Conservation (phyloP, 306 rosid genomes). For the Arachis hypogaea region DNA sequence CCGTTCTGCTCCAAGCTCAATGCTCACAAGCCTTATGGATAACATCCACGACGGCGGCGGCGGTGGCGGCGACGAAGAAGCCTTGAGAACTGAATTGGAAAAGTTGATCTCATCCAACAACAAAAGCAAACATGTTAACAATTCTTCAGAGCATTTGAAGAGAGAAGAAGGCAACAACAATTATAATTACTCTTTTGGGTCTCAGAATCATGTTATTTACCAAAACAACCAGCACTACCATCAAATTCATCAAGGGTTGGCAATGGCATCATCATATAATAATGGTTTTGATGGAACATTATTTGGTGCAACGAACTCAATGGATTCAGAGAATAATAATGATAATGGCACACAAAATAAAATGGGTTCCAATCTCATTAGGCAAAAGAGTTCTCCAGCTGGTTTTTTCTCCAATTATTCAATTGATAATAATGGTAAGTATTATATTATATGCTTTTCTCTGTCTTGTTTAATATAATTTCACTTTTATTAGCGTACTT, state of each 20-base stretch:
- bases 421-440: constrained; percentile 55
- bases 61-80: constrained; percentile 41
- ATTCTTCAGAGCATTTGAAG: constrained; percentile 44
- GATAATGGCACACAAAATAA: constrained; percentile 33
- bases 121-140: constrained; percentile 11
- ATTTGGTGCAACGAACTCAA: constrained; percentile 40
- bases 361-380: constrained; percentile 49
- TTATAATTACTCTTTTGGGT: constrained; percentile 41
- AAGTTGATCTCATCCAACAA: constrained; percentile 51
- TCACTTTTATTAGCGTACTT: too few species aligned
- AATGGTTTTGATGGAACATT: constrained; percentile 48
- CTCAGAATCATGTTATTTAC: constrained; percentile 48
- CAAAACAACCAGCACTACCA: constrained; percentile 49
- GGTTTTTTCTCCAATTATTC: constrained; percentile 57
- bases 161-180: constrained; percentile 51
- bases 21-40: constrained; percentile 43
- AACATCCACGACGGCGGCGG: constrained; percentile 13
- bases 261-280: constrained; percentile 18
- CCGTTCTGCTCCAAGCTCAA: constrained; percentile 66
- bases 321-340: constrained; percentile 39
- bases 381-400: constrained; percentile 81
- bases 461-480: too few species aligned
- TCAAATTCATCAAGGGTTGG: constrained; percentile 48
- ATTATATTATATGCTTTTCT: not conserved
- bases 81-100: constrained; percentile 40